Base-by-base conservation (phyloP, 768 basidiomycete genomes). In the Macrocybe gigantea region DNA sequence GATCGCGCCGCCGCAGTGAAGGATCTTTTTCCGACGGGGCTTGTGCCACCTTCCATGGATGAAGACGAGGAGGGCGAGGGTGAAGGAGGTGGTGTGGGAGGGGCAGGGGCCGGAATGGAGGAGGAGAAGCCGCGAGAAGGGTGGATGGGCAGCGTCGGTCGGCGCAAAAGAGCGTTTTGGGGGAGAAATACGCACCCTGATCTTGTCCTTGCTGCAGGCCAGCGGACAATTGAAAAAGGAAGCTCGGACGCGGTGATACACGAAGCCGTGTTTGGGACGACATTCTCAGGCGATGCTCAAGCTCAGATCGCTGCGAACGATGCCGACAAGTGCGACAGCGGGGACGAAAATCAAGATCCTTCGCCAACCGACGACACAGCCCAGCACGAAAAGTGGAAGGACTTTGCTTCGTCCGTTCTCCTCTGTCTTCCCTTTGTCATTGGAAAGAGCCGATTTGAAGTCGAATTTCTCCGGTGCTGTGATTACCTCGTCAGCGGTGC, bases 231-330 rank as follows among this genome's bases (percentile, higher is more conserved):
- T 33, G 71, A 77, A 55, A 82, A 78, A 42, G 90, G 89, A 9
- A 82, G 80, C 0, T 76, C 81, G 36, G 90, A 92, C 60, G 88
- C 92, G 1, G 72, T 93, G 5, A 66, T 85, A 0, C 91, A 94
- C 57, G 92, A 93, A 64, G 67, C 79, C 8, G 82, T 89, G 9
- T 93, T 93, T 60, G 83, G 77, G 9, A 90, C 88, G 1, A 81
- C 79, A 10, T 88, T 85, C 59, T 46, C 67, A 43, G 31, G 49
- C 41, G 32, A 60, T n/a, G 51, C 48, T 7, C 42, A 22, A 30
- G 38, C 48, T 31, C 29, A 44, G 32, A 50, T 38, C n/a, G 48
- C 55, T 14, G 33, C 40, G 13, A 56, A 58, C 22, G 51, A 48
- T 31, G 49, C 38, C 45, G 53, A 58, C 49, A 60, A 22, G 43